Percentiles rank a stretch among this genome's conserved stretches.
Evolutionary conservation across 148 eudicot genomes (phyloP).

Genomic region (Rhododendron ferrugineum): DNA sequence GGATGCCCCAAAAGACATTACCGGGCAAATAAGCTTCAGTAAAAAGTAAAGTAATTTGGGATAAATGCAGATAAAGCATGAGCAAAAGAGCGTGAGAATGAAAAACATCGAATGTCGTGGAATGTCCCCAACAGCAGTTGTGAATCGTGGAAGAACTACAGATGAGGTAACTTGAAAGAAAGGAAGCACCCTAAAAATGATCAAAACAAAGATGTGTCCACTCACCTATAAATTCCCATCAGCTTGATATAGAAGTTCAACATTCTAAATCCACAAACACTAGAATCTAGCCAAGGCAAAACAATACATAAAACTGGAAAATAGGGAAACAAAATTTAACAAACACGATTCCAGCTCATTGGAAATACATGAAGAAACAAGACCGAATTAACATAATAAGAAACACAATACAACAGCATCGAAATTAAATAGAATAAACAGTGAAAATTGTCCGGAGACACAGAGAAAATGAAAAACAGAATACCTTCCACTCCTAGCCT

Average conservation of each 20-base stretch:
- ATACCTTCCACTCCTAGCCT: conserved; percentile 72
- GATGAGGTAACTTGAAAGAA: background rate
- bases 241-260: background rate
- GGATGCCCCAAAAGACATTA: background rate
- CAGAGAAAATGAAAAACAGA: background rate
- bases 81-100: background rate
- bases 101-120: background rate
- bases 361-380: background rate
- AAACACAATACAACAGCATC: background rate
- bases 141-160: background rate
- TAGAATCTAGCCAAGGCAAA: background rate
- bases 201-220: background rate
- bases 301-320: background rate
- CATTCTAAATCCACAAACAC: background rate
- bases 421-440: background rate
- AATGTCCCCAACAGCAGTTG: background rate
- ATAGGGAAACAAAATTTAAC: background rate
- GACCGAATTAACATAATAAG: background rate
- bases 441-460: background rate
- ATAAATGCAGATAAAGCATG: background rate
- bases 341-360: background rate
- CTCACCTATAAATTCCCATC: background rate
- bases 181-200: background rate
- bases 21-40: background rate
- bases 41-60: background rate